Conservation (phyloP, 1,139 yeast genomes). For the Hansenula lynferdii region DNA sequence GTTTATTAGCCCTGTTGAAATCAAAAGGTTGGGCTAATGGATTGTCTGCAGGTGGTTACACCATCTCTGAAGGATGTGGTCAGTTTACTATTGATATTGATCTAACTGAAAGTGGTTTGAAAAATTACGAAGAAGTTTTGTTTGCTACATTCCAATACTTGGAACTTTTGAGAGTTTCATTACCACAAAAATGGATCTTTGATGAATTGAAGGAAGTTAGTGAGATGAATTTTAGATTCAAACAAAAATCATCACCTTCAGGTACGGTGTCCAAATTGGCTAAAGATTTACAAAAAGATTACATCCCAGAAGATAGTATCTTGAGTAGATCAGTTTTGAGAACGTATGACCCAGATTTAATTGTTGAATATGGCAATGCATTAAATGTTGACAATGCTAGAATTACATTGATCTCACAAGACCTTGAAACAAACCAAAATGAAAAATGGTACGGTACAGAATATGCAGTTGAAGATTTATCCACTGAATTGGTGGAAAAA, state of each 20-base stretch:
- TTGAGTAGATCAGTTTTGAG: constrained; percentile 55
- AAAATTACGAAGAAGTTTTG: constrained; percentile 57
- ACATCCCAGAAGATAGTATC: constrained; percentile 61
- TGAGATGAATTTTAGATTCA: constrained; percentile 53
- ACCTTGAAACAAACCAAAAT: constrained; percentile 31
- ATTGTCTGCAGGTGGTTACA: constrained; percentile 69
- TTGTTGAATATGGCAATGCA: constrained; percentile 44
- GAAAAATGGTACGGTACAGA: constrained; percentile 95
- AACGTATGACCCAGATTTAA: constrained; percentile 51
- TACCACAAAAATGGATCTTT: constrained; percentile 57
- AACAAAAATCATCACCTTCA: constrained; percentile 61
- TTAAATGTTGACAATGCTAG: constrained; percentile 60
- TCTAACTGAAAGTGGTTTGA: constrained; percentile 68
- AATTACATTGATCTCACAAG: constrained; percentile 50
- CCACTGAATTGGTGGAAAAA: constrained; percentile 31
- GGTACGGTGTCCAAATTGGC: constrained; percentile 52
- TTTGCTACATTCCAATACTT: constrained; percentile 67
- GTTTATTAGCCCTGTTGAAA: constrained; percentile 67
- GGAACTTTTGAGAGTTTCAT: constrained; percentile 44
- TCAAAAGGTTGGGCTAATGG: constrained; percentile 74
- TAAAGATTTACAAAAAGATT: constrained; percentile 40
- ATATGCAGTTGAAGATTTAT: constrained; percentile 47
- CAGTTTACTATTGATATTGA: constrained; percentile 66
- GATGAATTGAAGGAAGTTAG: constrained; percentile 44
- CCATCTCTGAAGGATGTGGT: constrained; percentile 66